phyloP scores from a whole-genome alignment of 2,329 filamentous ascomycete genomes.

The Ophiostoma ulmi region DNA sequence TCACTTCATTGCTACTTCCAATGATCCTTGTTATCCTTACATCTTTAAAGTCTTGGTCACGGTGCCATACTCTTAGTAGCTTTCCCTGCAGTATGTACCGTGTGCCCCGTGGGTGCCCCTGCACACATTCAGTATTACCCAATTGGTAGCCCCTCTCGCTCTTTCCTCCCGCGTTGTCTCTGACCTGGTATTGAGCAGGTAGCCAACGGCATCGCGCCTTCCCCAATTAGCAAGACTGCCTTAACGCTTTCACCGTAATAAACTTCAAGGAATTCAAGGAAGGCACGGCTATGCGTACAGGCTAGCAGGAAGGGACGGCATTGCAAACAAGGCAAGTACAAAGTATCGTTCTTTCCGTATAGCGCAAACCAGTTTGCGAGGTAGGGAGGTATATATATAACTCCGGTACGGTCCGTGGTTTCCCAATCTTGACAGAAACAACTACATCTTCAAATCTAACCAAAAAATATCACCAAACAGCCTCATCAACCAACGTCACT shows the following conservation, averaged over 20 bases:
- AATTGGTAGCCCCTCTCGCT: neutral
- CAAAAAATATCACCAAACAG: neutral
- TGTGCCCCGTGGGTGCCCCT: neutral
- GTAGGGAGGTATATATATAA: neutral
- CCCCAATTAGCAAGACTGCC: neutral
- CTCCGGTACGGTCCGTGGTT: neutral
- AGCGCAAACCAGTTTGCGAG: neutral
- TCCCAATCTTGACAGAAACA: neutral
- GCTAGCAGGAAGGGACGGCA: neutral
- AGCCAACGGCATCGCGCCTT: constrained; percentile 10
- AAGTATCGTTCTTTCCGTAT: neutral
- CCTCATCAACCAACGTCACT: constrained; percentile 4
- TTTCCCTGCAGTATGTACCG: constrained; percentile 5
- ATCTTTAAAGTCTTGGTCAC: no score
- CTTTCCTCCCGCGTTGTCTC: neutral
- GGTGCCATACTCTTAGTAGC: neutral
- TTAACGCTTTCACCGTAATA: neutral
- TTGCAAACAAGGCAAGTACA: neutral
- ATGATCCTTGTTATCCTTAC: no score
- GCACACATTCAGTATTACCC: neutral
- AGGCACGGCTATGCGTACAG: neutral
- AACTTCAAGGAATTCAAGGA: neutral
- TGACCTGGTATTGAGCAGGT: neutral
- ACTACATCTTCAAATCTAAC: neutral
- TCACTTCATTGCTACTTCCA: neutral